Evolutionary conservation across 768 basidiomycete genomes (phyloP), one percentile per base, ranked within the genome.

Genomic region (Pleurotus giganteus): DNA sequence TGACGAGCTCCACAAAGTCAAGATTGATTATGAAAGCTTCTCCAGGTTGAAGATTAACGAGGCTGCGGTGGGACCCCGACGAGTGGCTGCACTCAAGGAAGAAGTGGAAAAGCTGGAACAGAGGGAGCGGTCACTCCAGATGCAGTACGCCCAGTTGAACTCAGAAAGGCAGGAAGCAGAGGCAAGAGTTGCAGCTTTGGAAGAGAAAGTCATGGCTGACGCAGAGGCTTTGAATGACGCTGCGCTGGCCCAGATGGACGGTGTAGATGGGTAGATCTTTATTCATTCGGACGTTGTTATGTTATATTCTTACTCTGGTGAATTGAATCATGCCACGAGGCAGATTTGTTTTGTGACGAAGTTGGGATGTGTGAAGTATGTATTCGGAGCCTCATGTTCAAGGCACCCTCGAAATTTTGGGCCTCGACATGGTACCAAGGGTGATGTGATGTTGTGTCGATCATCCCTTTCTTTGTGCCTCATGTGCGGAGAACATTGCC

Each of bases 121-220:
- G 56, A 77, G 90, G 60, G 97, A 98, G 71, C 73, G 78, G 52
- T 70, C 82, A 61, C 72, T 97, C 60, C 97, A 99, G 71, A 80
- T 80, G 60, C 74, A 84, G 46, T 97, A 96, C 69, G 84, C 82
- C n/a, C 94, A 94, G 61, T 68, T 98, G 58, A 84, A 87, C 54
- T 72, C 76, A 55, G 88, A 94, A 71, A 75, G 83, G 61, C 71
- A 78, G 47, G 87, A 88, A 46, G 71, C 80, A 2, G 78, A 80
- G 62, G 74, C 71, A 19, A 77, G 85, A 44, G 78, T 91, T 28
- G 77, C 76, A 3, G 70, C 65, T 43, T 72, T 92, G 64, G 95
- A 98, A 67, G 95, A 97, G 71, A 84, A 82, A 73, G 69, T 96
- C 61, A 93, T 93, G 88, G 79, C 74, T 4, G 88, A 92, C 66